Evolutionary conservation across 2,329 filamentous ascomycete genomes (phyloP).

Genomic region (Trichoderma koningii): DNA sequence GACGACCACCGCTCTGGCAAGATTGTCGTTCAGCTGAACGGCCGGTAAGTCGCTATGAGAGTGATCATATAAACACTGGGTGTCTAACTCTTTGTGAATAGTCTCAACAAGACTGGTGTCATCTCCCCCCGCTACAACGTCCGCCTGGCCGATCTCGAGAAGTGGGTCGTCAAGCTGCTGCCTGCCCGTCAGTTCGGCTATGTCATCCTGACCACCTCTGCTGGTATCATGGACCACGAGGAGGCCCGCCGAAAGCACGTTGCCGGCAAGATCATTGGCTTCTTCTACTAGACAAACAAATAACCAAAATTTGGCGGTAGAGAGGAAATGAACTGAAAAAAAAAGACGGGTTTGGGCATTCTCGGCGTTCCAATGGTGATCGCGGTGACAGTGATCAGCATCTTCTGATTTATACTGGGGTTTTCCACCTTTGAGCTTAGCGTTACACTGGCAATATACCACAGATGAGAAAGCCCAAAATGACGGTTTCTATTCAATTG

Average conservation of each 20-base stretch:
- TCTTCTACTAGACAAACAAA: conserved; percentile 78
- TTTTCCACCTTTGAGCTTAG: conserved; percentile 34
- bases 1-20: conserved; percentile 99
- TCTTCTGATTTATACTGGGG: conserved; percentile 37
- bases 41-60: conserved; percentile 56
- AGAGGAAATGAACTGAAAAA: conserved; percentile 30
- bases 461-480: conserved; percentile 29
- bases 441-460: conserved; percentile 41
- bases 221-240: conserved; percentile 99
- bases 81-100: conserved; percentile 24
- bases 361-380: conserved; percentile 42
- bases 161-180: conserved; percentile 99
- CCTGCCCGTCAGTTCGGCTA: conserved; percentile 99
- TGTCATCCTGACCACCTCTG: conserved; percentile 98
- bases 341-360: conserved; percentile 38
- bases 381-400: conserved; percentile 44
- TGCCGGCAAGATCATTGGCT: conserved; percentile 97
- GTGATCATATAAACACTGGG: neutral
- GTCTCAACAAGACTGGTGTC: conserved; percentile 97
- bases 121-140: conserved; percentile 99
- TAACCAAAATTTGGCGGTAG: conserved; percentile 32
- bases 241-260: conserved; percentile 99
- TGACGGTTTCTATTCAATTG: neutral
- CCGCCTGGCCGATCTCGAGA: conserved; percentile 95
- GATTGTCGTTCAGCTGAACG: conserved; percentile 99